Base-by-base conservation (phyloP, 1,139 yeast species). In the Kazachstania sp. region DNA sequence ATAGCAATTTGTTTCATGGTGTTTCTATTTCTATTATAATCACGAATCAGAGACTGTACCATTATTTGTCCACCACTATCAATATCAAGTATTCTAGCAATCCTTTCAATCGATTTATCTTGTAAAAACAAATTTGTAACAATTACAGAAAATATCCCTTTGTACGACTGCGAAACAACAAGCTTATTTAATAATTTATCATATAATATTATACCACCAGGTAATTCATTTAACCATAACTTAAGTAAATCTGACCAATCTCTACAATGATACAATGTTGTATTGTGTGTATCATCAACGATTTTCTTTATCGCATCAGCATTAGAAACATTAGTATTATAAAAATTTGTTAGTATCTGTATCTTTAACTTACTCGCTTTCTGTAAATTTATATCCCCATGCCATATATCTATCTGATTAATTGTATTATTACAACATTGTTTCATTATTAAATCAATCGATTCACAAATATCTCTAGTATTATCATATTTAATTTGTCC, bases 151-250 rank as follows among this genome's bases (percentile, higher is more conserved):
- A 32, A 32, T 15, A 15, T 15, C 12, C 12, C 11, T 15, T 11
- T 8, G 18, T 32, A 15, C 11, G 18, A 8, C 20, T 36, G n/a
- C 20, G 38, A 20, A 2, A 36, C 38, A 11, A 36, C 18, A 18
- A 36, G 7, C 18, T 19, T 18, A 2, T 19, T 7, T 8, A 16
- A 3, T 11, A 11, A 12, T 19, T 11, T 36, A 19, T 36, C 15
- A 16, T 20, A 11, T 3, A 36, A 7, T 6, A 32, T 4, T 5
- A 32, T 9, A 12, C 70, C 61, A 43, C 66, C 68, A 1, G 69
- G 68, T 28, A 66, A 47, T 47, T 68, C 71, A 26, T 67, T 43
- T 20, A 67, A 51, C 65, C 68, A 66, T 20, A 61, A 47, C 46
- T 65, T 67, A 34, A 67, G 43, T 34, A 65, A 49, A 13, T 55